Base-by-base conservation (phyloP, 1,284 basidiomycete genomes). In the Rhodofomes roseus region DNA sequence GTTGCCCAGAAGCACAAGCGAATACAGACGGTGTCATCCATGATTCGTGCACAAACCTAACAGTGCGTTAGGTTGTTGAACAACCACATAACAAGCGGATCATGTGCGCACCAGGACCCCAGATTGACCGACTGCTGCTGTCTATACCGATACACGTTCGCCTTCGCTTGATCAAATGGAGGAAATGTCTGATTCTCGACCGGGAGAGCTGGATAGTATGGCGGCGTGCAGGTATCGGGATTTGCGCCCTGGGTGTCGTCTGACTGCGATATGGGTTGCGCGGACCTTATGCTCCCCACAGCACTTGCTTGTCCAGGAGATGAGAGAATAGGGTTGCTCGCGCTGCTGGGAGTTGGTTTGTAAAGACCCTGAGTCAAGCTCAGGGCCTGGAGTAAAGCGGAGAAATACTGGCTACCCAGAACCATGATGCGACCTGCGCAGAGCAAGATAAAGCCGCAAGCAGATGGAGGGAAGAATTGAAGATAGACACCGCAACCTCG, bases 21-120 rank as follows among this genome's bases (percentile, higher is more conserved):
- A 91, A 92, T 36, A 90, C 65, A 44, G 85, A 86, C 4, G 85
- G 84, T 6, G 84, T 83, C 87, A 93, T 91, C 90, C 90, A 93
- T 31, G 81, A 74, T 70, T 93, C 90, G 58, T 87, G 83, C 1
- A 91, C 88, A 66, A 92, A 90, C 89, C 88, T 88, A 23, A 62
- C 37, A 41, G 25, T 48, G 54, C 34, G 34, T 58, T 23, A 52
- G 18, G 43, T 14, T 40, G 54, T 18, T 27, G 54, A 18, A 50
- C 16, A 25, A 22, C 18, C 23, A 4, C 48, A 51, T 36, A 55
- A 11, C 34, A 18, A n/a, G 46, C 25, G 18, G 66, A 37, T 20
- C n/a, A n/a, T n/a, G n/a, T n/a, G 37, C 71, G 39, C 60, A 85
- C 83, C 82, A 87, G 4, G 84, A 85, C 4, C 87, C 87, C 2